phyloP scores from a whole-genome alignment of 202 grass and related monocot genomes.

The Schoenoplectus tabernaemontani region DNA sequence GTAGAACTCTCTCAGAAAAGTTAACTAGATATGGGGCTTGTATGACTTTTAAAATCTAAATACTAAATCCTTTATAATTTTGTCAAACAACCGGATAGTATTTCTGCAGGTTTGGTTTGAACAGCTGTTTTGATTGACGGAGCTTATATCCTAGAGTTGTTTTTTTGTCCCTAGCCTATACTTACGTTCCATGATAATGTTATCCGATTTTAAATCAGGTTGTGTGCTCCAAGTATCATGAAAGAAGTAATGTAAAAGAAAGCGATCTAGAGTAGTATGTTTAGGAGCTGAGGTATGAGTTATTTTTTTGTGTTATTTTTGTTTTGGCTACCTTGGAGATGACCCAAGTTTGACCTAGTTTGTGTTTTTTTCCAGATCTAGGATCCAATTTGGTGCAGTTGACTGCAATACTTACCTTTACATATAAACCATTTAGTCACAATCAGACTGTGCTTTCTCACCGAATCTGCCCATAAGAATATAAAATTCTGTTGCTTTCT shows the following conservation, averaged over 20 bases:
- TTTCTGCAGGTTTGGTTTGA: not conserved
- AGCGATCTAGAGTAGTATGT: not conserved
- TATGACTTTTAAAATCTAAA: no score
- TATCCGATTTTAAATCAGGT: not conserved
- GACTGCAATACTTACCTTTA: no score
- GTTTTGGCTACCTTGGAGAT: not conserved
- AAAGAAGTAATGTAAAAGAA: not conserved
- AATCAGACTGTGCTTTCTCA: not conserved
- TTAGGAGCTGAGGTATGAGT: not conserved
- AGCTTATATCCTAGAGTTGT: not conserved
- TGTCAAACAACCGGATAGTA: no score
- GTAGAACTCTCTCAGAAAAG: no score
- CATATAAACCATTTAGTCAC: no score
- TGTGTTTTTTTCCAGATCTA: not conserved
- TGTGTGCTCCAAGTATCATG: not conserved
- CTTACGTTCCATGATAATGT: not conserved
- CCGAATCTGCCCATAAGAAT: not conserved
- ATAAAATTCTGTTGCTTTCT: not conserved
- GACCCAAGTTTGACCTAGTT: not conserved
- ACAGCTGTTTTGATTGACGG: not conserved
- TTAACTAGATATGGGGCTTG: no score
- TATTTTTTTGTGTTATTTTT: not conserved
- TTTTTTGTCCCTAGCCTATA: not conserved
- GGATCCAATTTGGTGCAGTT: no score
- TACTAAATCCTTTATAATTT: no score